Evolutionary conservation across 2,329 filamentous ascomycete genomes (phyloP), one percentile per base, ranked within the genome.

Genomic region (Annulohypoxylon truncatum): DNA sequence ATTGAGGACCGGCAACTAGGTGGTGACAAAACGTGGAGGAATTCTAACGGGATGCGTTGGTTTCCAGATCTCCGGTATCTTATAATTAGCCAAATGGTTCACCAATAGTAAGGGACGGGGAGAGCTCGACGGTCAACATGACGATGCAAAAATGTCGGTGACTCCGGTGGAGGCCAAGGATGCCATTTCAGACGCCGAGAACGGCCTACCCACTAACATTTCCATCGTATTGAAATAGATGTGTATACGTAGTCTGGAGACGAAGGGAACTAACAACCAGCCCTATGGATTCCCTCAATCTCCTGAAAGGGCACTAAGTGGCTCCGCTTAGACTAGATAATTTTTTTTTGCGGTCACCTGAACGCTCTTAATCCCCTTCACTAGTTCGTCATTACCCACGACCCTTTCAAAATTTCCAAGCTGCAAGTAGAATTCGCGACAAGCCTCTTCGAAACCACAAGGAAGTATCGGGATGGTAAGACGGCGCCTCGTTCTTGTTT

Each of bases 311-410:
- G 28, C 46, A 35, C 33, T 42, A 54, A 31, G 26, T 64, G 42
- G 31, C 61, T 65, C 57, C 67, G 61, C 48, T 54, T 18, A 9
- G 38, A 26, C 24, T 28, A 46, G 24, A 64, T n/a, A n/a, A 50
- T 24, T 57, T 67, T 63, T 68, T 52, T 65, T 67, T 51, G 47
- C 48, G 55, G 61, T 67, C 64, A 69, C 64, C 54, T 58, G 67
- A 63, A 59, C 22, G 35, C 42, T 48, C 35, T 42, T 35, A 24
- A 40, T 42, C 47, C 40, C 31, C 35, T 47, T 58, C 26, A 22
- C 33, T 38, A 47, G 58, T 61, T 63, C 55, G 62, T 60, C 51
- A 60, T 42, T 24, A 18, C 24, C 15, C 35, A 47, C 9, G 29
- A 29, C 6, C 40, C 9, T 22, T 46, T 9, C 20, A 26, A 33